These are phyloP conservation scores for Blepharisma japonicum DNA, from an alignment of 73 alveolate species.

Conservation along the genomic window DNA sequence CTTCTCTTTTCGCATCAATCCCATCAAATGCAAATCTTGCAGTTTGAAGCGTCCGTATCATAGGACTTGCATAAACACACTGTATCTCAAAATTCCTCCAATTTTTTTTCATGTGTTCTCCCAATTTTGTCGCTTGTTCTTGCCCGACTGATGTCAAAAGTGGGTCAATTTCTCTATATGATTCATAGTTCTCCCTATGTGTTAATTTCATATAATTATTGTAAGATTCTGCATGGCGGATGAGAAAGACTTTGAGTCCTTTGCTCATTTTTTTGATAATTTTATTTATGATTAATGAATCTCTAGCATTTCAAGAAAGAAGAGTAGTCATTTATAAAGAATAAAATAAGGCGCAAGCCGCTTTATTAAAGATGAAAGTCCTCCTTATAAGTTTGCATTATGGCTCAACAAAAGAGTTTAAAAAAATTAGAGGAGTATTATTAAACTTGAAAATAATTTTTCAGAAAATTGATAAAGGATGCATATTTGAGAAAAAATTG, in stretches of 20 bases:
- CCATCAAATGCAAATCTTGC: background rate
- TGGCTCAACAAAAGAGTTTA: too few relatives aligned
- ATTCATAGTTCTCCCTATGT: background rate
- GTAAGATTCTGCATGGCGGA: constrained; percentile 9
- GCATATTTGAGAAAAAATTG: too few relatives aligned
- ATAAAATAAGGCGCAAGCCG: too few relatives aligned
- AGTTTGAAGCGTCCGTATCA: background rate
- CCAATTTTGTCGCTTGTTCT: background rate
- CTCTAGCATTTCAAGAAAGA: too few relatives aligned
- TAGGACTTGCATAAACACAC: background rate
- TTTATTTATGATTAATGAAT: too few relatives aligned
- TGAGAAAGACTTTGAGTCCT: background rate
- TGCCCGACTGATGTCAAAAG: background rate
- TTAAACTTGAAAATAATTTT: too few relatives aligned
- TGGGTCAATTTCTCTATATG: background rate
- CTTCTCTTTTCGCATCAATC: background rate
- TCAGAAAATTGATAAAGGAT: too few relatives aligned
- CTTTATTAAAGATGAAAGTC: too few relatives aligned
- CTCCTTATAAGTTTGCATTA: too few relatives aligned
- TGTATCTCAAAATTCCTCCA: background rate
- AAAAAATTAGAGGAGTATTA: too few relatives aligned
- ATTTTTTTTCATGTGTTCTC: background rate
- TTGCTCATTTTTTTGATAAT: too few relatives aligned
- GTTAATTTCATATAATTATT: background rate
- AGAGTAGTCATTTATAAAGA: too few relatives aligned